Base-by-base conservation (phyloP, 2,329 filamentous ascomycete genomes). In the Aspergillus flavus region DNA sequence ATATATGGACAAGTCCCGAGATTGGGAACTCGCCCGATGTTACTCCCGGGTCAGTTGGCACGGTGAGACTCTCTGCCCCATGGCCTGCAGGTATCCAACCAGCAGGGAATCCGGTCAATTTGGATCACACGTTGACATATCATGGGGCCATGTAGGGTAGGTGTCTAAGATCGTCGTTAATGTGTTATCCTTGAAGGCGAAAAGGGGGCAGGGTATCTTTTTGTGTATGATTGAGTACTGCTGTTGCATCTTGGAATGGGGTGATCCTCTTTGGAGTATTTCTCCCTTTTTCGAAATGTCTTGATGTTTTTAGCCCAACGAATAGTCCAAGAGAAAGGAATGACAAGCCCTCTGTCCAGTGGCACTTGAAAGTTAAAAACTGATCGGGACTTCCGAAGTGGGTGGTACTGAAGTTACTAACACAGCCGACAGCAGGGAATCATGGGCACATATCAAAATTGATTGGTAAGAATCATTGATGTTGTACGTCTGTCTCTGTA, bases 1-100 rank as follows among this genome's bases (percentile, higher is more conserved):
- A 43, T 65, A 64, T 61, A 65, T 62, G 48, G 16, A 32, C 48
- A 52, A 32, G 14, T 52, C 16, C 26, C 46, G 26, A 48, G 26
- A 50, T 50, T 50, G 46, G 30, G 11, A 50, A 28, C 14, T 16
- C 19, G 16, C 14, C 28, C 19, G 10, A n/a, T 26, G 19, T 26
- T 19, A 55, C 14, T 39, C n/a, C n/a, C n/a, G n/a, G 32, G n/a
- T 55, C n/a, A 11, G 11, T 55, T 39, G 52, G n/a, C 6, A 41
- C 5, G 10, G 52, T 41, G 52, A 55, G 32, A 39, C 52, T 19
- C 32, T 21, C 21, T 21, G 30, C 30, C 30, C 16, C 46, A 28
- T 19, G 4, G 21, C 46, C 23, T 50, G 46, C 46, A 50, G 14
- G 46, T 28, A 50, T 50, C 46, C 46, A 23, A 23, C 43, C n/a